Evolutionary conservation across 1,139 yeast genomes (phyloP), one percentile per base, ranked within the genome.

Genomic region (Geotrichum aggregatum): DNA sequence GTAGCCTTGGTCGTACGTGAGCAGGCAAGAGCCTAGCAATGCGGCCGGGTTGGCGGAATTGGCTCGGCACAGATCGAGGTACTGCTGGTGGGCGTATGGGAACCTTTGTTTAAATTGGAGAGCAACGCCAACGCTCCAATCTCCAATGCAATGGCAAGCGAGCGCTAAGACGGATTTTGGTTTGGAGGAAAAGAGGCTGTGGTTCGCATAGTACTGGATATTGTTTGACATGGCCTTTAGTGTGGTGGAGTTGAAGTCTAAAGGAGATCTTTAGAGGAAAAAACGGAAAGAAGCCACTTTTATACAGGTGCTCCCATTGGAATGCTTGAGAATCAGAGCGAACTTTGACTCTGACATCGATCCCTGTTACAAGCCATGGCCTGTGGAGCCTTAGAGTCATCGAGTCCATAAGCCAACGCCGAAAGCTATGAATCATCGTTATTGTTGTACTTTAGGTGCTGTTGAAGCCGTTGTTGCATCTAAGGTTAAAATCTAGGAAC

Each of bases 51-150:
- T 58, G 0, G 68, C 51, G 14, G 67, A 57, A 3, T 65, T 54
- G 3, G 62, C 55, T 35, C 22, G 31, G 63, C 92, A 84, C 61
- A 79, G 76, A 0, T 70, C 61, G 14, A 67, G 67, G 64, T 85
- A 83, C 10, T 59, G 54, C 42, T 63, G 58, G 59, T 76, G 82
- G 1, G 87, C 75, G 1, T 70, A 61, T 1, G 87, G 87, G 63
- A 72, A 84, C 51, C 71, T 64, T 28, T 60, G 58, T 31, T 72
- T 72, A 63, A 85, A 80, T 7, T 67, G 72, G 1, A 71, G 72
- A 0, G 91, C 92, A 1, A 87, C 79, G 0, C 95, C 95, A 0
- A 87, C 92, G 2, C 94, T 94, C 95, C 95, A 87, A 0, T 76
- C 64, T 0, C 95, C 96, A 30, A 75, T 72, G 50, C 89, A 82